Percentiles rank a stretch among this genome's conserved stretches.
phyloP scores from a whole-genome alignment of 208 protist genomes.

The Leishmania gerbilli region DNA sequence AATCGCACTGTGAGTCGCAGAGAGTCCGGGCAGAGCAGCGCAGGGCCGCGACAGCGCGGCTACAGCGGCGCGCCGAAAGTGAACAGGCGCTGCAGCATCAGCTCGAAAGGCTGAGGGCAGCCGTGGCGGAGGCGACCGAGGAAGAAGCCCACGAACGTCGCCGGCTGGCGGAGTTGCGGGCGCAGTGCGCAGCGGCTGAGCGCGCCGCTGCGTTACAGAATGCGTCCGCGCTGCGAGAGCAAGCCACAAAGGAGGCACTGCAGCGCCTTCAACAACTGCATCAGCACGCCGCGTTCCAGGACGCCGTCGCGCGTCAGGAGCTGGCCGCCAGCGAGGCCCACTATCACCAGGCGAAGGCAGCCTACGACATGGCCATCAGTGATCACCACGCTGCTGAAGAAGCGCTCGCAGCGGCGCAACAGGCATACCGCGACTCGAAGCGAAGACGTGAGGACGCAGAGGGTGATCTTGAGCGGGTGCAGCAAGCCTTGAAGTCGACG shows the following conservation, averaged over 20 bases:
- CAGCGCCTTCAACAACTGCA: conserved; percentile 6
- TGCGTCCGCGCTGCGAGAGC: neutral
- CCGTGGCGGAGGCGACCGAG: neutral
- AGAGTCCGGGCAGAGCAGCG: neutral
- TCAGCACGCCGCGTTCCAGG: conserved; percentile 1
- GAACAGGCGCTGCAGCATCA: neutral
- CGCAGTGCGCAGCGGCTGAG: conserved; percentile 1
- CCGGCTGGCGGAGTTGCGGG: conserved; percentile 4
- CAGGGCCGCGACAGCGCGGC: neutral
- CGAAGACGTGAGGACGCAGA: conserved; percentile 1
- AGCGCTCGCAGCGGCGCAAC: neutral
- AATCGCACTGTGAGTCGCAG: neutral
- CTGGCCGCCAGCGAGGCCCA: conserved; percentile 9
- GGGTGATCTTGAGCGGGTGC: neutral
- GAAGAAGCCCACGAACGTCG: neutral
- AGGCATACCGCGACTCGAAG: neutral
- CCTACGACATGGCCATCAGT: conserved; percentile 9
- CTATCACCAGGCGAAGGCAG: neutral
- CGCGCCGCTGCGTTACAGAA: conserved; percentile 7
- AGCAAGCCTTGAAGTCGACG: neutral
- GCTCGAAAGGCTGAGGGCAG: neutral
- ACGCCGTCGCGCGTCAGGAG: conserved; percentile 17
- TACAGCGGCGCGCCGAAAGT: neutral
- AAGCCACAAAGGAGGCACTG: neutral
- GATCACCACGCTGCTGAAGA: conserved; percentile 13